These are phyloP conservation scores for Aspergillus pseudotamarii DNA, from an alignment of 2,329 filamentous ascomycete species.

Conservation along the genomic window DNA sequence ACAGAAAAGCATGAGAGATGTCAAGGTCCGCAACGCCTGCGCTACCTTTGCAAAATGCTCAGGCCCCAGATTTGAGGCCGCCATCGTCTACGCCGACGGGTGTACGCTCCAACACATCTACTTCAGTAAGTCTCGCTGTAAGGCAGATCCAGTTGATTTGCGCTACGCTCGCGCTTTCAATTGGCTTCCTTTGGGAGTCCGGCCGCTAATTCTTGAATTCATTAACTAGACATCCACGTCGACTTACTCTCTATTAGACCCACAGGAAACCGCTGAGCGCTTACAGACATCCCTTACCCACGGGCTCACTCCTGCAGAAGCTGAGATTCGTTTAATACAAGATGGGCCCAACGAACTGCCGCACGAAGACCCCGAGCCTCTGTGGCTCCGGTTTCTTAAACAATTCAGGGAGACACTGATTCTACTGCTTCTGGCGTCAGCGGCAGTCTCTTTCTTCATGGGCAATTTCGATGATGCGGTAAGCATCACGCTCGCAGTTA, in stretches of 20 bases:
- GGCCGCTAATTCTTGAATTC: constrained; percentile 8
- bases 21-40: constrained; percentile 62
- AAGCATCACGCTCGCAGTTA: constrained; percentile 93
- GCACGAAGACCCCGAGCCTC: constrained; percentile 86
- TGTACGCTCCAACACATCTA: constrained; percentile 30
- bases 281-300: constrained; percentile 80
- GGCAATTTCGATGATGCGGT: constrained; percentile 94
- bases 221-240: constrained; percentile 44
- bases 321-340: constrained; percentile 73
- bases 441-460: constrained; percentile 83
- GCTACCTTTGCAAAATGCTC: constrained; percentile 60
- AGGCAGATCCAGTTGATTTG: neutral
- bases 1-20: constrained; percentile 57
- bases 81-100: constrained; percentile 33
- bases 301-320: constrained; percentile 80
- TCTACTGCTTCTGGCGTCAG: constrained; percentile 84
- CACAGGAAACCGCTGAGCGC: constrained; percentile 74
- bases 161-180: neutral
- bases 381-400: constrained; percentile 93
- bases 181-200: neutral
- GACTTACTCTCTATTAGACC: constrained; percentile 67
- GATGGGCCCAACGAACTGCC: constrained; percentile 94
- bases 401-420: constrained; percentile 98
- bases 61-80: constrained; percentile 32
- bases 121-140: constrained; percentile 35